A percentile compares a stretch with the other conserved stretches of the same genome.
Conservation (phyloP, 2,329 filamentous ascomycete genomes). For the Pseudonectria buxi region DNA sequence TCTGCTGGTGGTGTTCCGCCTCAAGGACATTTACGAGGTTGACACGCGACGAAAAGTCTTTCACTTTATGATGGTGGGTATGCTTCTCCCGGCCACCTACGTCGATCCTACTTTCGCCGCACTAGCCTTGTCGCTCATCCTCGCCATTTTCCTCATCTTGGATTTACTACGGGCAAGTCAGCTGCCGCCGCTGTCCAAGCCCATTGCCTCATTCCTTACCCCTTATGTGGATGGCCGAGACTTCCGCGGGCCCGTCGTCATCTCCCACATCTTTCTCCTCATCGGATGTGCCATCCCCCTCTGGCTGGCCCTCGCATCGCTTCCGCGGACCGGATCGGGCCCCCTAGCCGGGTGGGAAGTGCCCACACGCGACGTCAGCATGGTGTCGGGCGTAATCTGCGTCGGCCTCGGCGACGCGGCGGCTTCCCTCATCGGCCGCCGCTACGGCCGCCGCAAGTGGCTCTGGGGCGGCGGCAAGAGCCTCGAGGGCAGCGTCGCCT, state of each 20-base stretch:
- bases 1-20: slow-evolving; percentile 64
- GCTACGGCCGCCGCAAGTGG: slow-evolving; percentile 86
- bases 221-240: slow-evolving; percentile 94
- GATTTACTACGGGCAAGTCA: slow-evolving; percentile 88
- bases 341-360: slow-evolving; percentile 71
- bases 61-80: slow-evolving; percentile 95
- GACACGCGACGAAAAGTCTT: slow-evolving; percentile 96
- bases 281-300: slow-evolving; percentile 93
- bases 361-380: slow-evolving; percentile 66
- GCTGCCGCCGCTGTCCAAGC: slow-evolving; percentile 80
- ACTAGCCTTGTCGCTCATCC: slow-evolving; percentile 69
- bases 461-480: slow-evolving; percentile 96
- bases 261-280: slow-evolving; percentile 91
- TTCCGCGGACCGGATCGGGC: slow-evolving; percentile 48
- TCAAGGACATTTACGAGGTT: slow-evolving; percentile 76
- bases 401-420: slow-evolving; percentile 94
- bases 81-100: slow-evolving; percentile 83
- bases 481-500: slow-evolving; percentile 78
- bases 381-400: slow-evolving; percentile 88
- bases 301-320: slow-evolving; percentile 75
- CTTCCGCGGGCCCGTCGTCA: slow-evolving; percentile 85
- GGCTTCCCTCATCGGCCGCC: slow-evolving; percentile 79
- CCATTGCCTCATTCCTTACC: slow-evolving; percentile 77
- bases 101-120: slow-evolving; percentile 80
- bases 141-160: slow-evolving; percentile 80